Evolutionary conservation across 495 filamentous ascomycete genomes (phyloP).

Genomic region (Neurospora sp.): DNA sequence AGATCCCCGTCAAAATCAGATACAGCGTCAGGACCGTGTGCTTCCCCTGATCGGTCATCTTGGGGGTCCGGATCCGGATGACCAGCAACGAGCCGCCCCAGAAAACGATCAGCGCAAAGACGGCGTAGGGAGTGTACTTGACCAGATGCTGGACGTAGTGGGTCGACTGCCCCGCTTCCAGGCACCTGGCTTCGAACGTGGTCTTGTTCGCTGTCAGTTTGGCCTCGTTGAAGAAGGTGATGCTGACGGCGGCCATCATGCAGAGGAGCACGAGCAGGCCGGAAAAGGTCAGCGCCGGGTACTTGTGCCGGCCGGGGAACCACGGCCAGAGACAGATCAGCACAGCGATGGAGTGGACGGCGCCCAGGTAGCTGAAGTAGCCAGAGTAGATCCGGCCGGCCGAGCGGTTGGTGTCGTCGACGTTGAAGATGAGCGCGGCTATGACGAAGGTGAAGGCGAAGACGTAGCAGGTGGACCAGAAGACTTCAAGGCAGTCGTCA

Average conservation of each 20-base stretch:
- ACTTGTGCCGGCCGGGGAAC: background rate
- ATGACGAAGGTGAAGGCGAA: background rate
- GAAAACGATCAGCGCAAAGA: background rate
- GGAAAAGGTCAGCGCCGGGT: background rate
- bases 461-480: background rate
- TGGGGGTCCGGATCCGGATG: background rate
- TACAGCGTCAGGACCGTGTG: background rate
- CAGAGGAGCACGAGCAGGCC: background rate
- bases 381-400: conserved; percentile 4
- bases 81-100: background rate
- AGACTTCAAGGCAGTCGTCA: background rate
- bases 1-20: background rate
- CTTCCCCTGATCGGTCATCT: background rate
- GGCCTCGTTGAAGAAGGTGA: background rate
- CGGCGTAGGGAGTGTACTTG: background rate
- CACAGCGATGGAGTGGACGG: conserved; percentile 68
- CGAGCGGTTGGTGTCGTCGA: background rate
- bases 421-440: background rate
- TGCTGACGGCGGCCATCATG: background rate
- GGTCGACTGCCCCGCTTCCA: background rate
- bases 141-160: background rate
- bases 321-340: conserved; percentile 23
- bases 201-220: background rate
- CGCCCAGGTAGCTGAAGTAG: conserved; percentile 81
- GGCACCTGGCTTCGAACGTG: background rate